Evolutionary conservation across 106 monocot genomes (phyloP), one percentile per base, ranked within the genome.

Genomic region (Apostasia ramifera): DNA sequence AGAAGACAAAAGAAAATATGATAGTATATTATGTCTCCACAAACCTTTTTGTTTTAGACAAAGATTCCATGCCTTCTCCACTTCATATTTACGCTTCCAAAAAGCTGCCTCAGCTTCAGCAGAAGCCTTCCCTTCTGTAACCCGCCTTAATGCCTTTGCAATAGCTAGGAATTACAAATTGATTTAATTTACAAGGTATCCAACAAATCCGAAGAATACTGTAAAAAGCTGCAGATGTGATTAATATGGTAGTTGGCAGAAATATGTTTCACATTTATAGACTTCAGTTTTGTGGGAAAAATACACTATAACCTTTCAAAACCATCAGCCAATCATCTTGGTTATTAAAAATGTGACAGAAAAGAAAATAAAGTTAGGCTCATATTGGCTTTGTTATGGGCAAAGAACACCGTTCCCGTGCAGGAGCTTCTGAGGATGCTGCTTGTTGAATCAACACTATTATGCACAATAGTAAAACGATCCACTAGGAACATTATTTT

Each of bases 21-120:
- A 26, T 26, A 26, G 4, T 56, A 45, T 39, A 44, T 58, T 37
- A 58, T 14, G 44, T 52, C 43, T 43, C 40, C 41, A n/a, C 38
- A 61, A 65, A 92, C 94, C 94, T 91, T 82, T 78, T 66, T 66
- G 54, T 60, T 76, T 74, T 70, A 61, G 62, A 49, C 71, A 72
- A 58, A 78, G 56, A 76, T 87, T 95, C 40, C 57, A 69, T 67
- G 57, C 89, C 61, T 73, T 95, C 72, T 92, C 95, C 57, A 86
- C 51, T 79, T 95, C 89, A 77, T 95, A 95, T 75, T 92, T 92
- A 37, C 81, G 81, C 76, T 87, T 95, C 95, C 95, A 95, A 68
- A 83, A 84, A 72, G 86, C 88, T 59, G 95, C 89, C 68, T 95
- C 95, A 62, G 79, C 82, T 80, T 95, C 76, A 69, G 95, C 95